These are phyloP conservation scores for Xylaria sp. DNA, from an alignment of 495 filamentous ascomycete species.

Conservation along the genomic window DNA sequence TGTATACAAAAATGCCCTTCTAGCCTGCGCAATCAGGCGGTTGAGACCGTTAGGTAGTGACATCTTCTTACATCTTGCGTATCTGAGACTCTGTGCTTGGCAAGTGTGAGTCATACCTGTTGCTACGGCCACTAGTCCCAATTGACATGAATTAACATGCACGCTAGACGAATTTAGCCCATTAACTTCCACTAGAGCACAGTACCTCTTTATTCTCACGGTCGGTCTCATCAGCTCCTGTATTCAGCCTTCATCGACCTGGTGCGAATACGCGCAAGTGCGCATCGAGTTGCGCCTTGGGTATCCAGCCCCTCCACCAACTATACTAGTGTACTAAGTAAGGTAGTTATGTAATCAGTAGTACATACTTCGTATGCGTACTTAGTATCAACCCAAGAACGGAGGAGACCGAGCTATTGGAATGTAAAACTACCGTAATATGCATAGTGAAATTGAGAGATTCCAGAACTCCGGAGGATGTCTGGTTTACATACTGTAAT, in stretches of 20 bases:
- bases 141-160: background rate
- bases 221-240: background rate
- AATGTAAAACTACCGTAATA: background rate
- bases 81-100: slow-evolving; percentile 22
- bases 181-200: background rate
- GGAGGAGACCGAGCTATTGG: background rate
- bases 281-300: background rate
- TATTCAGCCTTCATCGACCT: too few relatives aligned
- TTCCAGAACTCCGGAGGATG: background rate
- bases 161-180: slow-evolving; percentile 1
- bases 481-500: background rate
- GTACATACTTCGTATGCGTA: too few relatives aligned
- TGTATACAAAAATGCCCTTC: too few relatives aligned
- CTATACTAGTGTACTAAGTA: too few relatives aligned
- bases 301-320: background rate
- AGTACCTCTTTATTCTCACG: background rate
- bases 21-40: background rate
- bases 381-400: background rate
- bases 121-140: slow-evolving; percentile 26
- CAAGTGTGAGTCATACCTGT: slow-evolving; percentile 41
- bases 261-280: background rate
- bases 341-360: too few relatives aligned
- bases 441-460: background rate
- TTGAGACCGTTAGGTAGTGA: slow-evolving; percentile 37
- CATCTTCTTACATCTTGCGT: slow-evolving; percentile 29